phyloP scores from a whole-genome alignment of 352 stramenopile genomes.

The Pythium aphanidermatum region DNA sequence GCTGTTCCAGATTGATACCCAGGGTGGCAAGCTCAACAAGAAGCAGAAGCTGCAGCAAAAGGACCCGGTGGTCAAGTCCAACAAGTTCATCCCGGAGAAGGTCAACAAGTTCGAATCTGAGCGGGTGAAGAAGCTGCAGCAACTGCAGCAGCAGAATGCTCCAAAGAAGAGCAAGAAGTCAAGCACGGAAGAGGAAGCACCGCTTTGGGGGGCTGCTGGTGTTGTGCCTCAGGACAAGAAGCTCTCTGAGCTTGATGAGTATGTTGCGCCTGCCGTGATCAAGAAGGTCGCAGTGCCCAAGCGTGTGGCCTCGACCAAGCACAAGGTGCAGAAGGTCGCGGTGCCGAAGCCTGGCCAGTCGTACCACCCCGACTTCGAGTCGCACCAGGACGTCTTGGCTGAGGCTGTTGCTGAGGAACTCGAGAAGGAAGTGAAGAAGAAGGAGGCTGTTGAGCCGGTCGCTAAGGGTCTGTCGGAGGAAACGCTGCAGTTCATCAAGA shows the following conservation, averaged over 20 bases:
- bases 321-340: constrained; percentile 70
- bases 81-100: constrained; percentile 63
- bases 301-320: constrained; percentile 45
- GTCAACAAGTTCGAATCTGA: constrained; percentile 49
- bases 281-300: constrained; percentile 57
- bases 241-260: constrained; percentile 44
- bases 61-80: constrained; percentile 62
- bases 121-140: constrained; percentile 52
- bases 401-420: constrained; percentile 63
- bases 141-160: constrained; percentile 10
- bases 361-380: constrained; percentile 80
- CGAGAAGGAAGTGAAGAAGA: constrained; percentile 45
- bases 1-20: constrained; percentile 79
- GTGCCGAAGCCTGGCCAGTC: constrained; percentile 72
- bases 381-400: constrained; percentile 76
- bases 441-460: constrained; percentile 42
- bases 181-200: constrained; percentile 5
- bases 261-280: constrained; percentile 45
- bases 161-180: constrained; percentile 13
- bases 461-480: constrained; percentile 64
- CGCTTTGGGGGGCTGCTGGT: constrained; percentile 45
- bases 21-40: constrained; percentile 59
- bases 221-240: constrained; percentile 27
- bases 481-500: constrained; percentile 76
- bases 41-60: constrained; percentile 63